Percentiles rank a stretch among this genome's conserved stretches.
Evolutionary conservation across 2,329 filamentous ascomycete genomes (phyloP).

Genomic region (Trichoderma afroharzianum): DNA sequence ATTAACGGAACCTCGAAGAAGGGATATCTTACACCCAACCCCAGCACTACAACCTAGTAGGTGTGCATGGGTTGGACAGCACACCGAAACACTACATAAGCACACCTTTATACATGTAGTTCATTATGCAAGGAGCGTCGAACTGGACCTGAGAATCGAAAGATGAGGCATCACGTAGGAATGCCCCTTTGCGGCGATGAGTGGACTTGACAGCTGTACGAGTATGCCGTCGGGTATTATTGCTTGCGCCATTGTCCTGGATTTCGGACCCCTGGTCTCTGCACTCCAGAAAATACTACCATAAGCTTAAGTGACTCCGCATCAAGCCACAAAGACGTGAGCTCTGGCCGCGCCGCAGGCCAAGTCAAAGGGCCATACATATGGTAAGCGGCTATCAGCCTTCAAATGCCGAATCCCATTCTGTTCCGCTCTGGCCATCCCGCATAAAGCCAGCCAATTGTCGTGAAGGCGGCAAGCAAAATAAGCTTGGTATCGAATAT

Average conservation of each 20-base stretch:
- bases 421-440: not conserved
- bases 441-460: not conserved
- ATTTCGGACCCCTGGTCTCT: not conserved
- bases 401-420: not conserved
- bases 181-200: too few relatives aligned
- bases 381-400: not conserved
- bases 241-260: not conserved
- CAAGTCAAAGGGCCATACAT: not conserved
- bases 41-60: not conserved
- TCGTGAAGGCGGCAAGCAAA: not conserved
- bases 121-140: not conserved
- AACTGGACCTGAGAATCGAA: not conserved
- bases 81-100: not conserved
- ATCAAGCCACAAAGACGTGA: not conserved
- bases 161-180: not conserved
- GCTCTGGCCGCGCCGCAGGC: not conserved
- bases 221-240: conserved; percentile 3
- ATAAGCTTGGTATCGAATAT: conserved; percentile 1
- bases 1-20: not conserved
- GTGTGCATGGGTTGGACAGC: not conserved
- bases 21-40: not conserved
- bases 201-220: not conserved
- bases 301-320: conserved; percentile 5
- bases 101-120: not conserved
- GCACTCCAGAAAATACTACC: conserved; percentile 14